Conservation (phyloP, 1,284 basidiomycete species). For the Schizophyllum amplum region DNA sequence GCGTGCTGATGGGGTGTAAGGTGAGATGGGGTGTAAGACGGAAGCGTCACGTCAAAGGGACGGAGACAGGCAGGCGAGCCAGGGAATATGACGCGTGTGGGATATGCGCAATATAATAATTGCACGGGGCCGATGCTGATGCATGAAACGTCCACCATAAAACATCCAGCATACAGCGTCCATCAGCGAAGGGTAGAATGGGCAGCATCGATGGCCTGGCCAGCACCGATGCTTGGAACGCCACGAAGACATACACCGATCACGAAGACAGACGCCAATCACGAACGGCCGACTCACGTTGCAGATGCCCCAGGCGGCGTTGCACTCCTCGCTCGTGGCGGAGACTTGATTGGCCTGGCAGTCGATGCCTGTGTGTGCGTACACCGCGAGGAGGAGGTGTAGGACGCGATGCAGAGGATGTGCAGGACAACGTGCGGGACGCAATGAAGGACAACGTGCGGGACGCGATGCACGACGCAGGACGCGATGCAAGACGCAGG, state of each 20-base stretch:
- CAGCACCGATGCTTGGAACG: too few species aligned
- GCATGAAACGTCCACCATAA: background rate
- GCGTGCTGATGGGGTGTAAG: conserved; percentile 66
- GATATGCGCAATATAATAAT: background rate
- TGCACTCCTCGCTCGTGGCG: conserved; percentile 94
- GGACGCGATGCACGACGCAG: too few species aligned
- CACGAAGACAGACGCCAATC: too few species aligned
- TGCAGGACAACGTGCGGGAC: conserved; percentile 6
- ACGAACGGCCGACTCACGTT: conserved; percentile 57
- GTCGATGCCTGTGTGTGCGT: conserved; percentile 74
- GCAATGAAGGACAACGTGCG: too few species aligned
- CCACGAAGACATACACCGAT: too few species aligned
- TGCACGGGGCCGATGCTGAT: background rate
- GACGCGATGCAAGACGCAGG: too few species aligned
- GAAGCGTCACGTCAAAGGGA: too few species aligned
- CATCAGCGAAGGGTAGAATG: too few species aligned
- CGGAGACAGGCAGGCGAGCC: conserved; percentile 1
- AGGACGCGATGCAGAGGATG: background rate
- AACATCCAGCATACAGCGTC: too few species aligned
- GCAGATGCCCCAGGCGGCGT: conserved; percentile 98
- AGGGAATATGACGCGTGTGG: background rate
- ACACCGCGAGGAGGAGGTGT: background rate
- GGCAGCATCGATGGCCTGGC: too few species aligned
- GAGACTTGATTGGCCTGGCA: conserved; percentile 99
- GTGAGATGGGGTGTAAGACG: background rate